Evolutionary conservation across 768 basidiomycete genomes (phyloP), one percentile per base, ranked within the genome.

Genomic region (Sutorius australiensis): DNA sequence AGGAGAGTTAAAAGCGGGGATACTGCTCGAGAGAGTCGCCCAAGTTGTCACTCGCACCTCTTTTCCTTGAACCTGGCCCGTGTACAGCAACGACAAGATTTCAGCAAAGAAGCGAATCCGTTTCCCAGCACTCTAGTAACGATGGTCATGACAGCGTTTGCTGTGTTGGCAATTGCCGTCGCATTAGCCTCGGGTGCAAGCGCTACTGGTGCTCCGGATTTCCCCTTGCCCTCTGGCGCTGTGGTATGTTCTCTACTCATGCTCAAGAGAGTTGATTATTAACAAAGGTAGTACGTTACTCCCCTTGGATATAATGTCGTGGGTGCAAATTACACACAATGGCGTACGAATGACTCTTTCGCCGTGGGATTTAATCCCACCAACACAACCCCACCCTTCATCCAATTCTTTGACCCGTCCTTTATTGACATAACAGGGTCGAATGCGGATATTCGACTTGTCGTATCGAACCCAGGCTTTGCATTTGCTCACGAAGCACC

Each of bases 401-500:
- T 90, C 68, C 80, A 83, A 56, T 64, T 78, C 31, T 78, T 77
- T 61, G 75, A 82, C 60, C 65, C 68, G 1, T 68, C 69, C 12
- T 90, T 92, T 67, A 72, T 85, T 46, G 53, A 67, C 6, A 72
- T 89, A 50, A 77, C 88, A 3, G 89, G 88, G 0, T 55, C 64
- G 9, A 71, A 72, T 32, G 81, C 89, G 9, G 77, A 77, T 0
- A 77, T 92, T 48, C 76, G 79, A 10, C 68, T 80, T 48, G 78
- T 93, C 36, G 82, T 83, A 0, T 78, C 80, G 8, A 83, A 83
- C 53, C 76, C 78, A 10, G 79, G 76, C 7, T 85, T 83, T 66
- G 84, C 84, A 1, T 82, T 90, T 57, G 87, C 88, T 12, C 89
- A 92, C 60, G 90, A 92, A 69, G 90, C 86, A 3, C 87, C 86